Evolutionary conservation across 2,329 filamentous ascomycete species (phyloP), one percentile per base, ranked within the genome.

Genomic region (Fusarium stilboides): DNA sequence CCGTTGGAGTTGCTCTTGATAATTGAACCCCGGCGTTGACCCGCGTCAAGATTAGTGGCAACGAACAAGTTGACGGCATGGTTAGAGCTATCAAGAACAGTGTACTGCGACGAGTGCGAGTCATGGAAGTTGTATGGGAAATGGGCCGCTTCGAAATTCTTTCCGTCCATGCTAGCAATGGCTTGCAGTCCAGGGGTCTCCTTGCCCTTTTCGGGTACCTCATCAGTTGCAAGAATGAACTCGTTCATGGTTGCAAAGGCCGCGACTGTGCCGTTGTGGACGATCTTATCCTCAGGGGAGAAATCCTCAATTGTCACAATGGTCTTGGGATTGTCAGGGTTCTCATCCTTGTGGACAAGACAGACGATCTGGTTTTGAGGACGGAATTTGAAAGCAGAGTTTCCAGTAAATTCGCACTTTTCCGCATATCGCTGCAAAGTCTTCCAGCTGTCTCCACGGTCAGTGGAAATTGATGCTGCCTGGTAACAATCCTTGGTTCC

Each of bases 1-100:
- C 96, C 96, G 77, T 99, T 98, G 74, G 94, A 98, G 83, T 99
- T 99, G 77, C 94, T 98, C 87, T 98, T 99, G 80, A 99, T 89
- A 72, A 99, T 93, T 24, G 92, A 91, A 37, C 96, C 96, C 73
- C 92, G 94, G 62, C 92, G 88, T 51, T 87, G 88, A 19, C 89
- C 91, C 51, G 84, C 77, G 5, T 83, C 83, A 40, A 86, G 87
- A 74, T 92, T 91, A 40, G 93, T 93, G 1, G 92, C 94, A 46
- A 98, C 95, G 76, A 98, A 97, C 60, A 99, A 82, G 81, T 98
- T 98, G 61, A 99, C 87, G 2, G 96, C 92, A 79, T 98, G 95
- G 1, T 94, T 97, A 2, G 94, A 96, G 80, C 94, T 98, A 77
- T 98, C 94, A 31, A 99, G 86, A 5, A 98, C 93, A 1, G 96